phyloP scores from a whole-genome alignment of 345 rosid species.

The Melastoma malabathricum region DNA sequence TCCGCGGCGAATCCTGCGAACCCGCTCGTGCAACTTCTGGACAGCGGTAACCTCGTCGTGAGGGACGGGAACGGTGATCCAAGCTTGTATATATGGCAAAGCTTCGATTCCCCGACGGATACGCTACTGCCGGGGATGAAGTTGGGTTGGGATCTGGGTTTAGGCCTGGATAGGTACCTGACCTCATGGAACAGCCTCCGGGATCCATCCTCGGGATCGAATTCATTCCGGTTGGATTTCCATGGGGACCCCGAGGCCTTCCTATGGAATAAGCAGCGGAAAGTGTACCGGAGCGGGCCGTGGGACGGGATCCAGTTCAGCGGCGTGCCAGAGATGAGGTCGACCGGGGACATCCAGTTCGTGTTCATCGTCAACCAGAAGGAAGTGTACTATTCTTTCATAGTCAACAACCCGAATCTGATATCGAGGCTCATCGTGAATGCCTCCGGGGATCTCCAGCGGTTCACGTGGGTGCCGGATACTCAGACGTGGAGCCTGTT shows the following conservation, averaged over 20 bases:
- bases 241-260: conserved; percentile 21
- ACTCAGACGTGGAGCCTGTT: conserved; percentile 35
- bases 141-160: conserved; percentile 7
- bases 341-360: conserved; percentile 26
- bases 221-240: neutral
- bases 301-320: conserved; percentile 67
- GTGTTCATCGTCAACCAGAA: conserved; percentile 19
- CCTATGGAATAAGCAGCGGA: conserved; percentile 16
- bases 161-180: conserved; percentile 5
- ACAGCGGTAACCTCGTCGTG: conserved; percentile 18
- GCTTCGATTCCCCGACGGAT: conserved; percentile 23
- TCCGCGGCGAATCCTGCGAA: neutral
- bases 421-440: conserved; percentile 43
- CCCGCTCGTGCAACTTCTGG: conserved; percentile 11
- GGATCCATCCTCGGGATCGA: conserved; percentile 12
- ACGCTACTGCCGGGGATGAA: conserved; percentile 10
- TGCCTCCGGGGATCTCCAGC: conserved; percentile 25
- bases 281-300: conserved; percentile 42
- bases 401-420: conserved; percentile 11
- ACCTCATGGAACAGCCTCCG: conserved; percentile 16
- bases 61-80: neutral
- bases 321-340: conserved; percentile 74
- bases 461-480: conserved; percentile 44
- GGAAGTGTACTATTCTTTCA: conserved; percentile 36
- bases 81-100: conserved; percentile 14